Conservation (phyloP, 495 filamentous ascomycete species). For the Halenospora varia region DNA sequence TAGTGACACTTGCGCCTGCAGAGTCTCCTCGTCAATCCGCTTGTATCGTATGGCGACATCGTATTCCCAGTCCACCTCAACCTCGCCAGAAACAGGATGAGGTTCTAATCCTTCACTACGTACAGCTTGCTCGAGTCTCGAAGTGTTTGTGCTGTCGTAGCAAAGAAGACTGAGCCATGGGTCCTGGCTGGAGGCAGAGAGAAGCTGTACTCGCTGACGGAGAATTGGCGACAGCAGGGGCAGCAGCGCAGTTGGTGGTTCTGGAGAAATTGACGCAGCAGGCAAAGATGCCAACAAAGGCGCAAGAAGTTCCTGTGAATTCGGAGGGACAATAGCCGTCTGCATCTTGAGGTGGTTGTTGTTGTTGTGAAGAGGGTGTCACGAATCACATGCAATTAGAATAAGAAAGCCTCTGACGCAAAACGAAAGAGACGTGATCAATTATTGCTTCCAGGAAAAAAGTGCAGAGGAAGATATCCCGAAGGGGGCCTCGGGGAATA, state of each 20-base stretch:
- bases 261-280: conserved; percentile 71
- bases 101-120: conserved; percentile 70
- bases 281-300: conserved; percentile 84
- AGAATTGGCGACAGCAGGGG: conserved; percentile 87
- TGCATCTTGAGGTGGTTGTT: conserved; percentile 23
- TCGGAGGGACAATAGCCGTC: conserved; percentile 54
- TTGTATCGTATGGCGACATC: conserved; percentile 66
- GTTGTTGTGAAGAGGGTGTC: background rate
- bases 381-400: conserved; percentile 17
- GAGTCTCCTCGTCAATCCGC: conserved; percentile 79
- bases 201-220: conserved; percentile 78
- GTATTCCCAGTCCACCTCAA: conserved; percentile 63
- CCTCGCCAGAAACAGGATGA: conserved; percentile 88
- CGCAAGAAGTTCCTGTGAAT: conserved; percentile 60
- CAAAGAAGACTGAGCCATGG: conserved; percentile 90
- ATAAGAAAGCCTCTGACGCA: background rate
- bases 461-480: too few relatives aligned
- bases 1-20: conserved; percentile 62
- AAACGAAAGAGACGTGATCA: too few relatives aligned
- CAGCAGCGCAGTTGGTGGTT: conserved; percentile 72
- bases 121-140: conserved; percentile 61
- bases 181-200: conserved; percentile 61
- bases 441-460: too few relatives aligned
- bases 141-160: conserved; percentile 68
- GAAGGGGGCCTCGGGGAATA: background rate